Base-by-base conservation (phyloP, 1,284 basidiomycete genomes). In the Coniophora puteana region DNA sequence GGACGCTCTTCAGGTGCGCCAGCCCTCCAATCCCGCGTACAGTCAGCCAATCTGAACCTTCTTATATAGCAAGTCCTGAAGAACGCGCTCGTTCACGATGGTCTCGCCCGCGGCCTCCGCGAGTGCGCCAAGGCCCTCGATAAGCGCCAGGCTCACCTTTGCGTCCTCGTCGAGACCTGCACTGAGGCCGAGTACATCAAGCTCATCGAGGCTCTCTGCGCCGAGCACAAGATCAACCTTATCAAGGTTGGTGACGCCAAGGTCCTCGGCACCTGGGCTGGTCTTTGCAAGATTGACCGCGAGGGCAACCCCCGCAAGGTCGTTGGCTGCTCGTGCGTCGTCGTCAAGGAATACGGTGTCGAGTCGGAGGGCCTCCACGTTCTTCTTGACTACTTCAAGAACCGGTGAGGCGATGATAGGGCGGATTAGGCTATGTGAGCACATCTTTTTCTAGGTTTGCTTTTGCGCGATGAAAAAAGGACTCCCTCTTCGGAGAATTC, bases 121-220 rank as follows among this genome's bases (percentile, higher is more conserved):
- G 95, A 99, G 78, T 89, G 83, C 62, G 89, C 95, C 64, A 99
- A 99, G 80, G 93, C 95, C 47, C 80, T 99, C 52, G 95, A 99
- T 83, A 94, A 94, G 76, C 89, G 93, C 60, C 91, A 96, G 80
- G 95, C 95, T 45, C 95, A 98, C 72, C 81, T 99, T 46, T 98
- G 95, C 73, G 94, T 99, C 51, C 88, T 99, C 62, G 93, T 97
- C 66, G 95, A 99, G 83, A 93, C 93, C 48, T 96, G 93, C 79
- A 95, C 89, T 48, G 95, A 98, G 76, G 91, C 93, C 58, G 95
- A 97, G 74, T 98, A 99, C 83, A 89, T 97, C 80, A 98, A 98
- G 79, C 91, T 99, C 75, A 96, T 98, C 57, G 94, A 98, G 76
- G 95, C 94, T 41, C 91, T 98, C 63, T 98, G 95, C 70, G 91